Base-by-base conservation (phyloP, 129 eudicot species). In the Artemisia argyi region DNA sequence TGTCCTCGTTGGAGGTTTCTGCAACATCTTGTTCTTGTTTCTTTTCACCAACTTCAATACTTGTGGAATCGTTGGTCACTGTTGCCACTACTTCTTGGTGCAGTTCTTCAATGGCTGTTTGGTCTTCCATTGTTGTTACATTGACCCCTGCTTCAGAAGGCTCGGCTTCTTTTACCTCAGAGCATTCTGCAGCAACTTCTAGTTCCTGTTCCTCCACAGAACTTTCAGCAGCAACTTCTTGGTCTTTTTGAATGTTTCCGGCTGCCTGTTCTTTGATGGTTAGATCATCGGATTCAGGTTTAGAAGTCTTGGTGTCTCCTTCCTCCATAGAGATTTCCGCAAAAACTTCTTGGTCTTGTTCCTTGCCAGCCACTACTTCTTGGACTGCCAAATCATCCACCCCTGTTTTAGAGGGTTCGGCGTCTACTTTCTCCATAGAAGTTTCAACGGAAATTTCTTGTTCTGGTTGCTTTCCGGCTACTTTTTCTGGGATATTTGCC, bases 221-320 rank as follows among this genome's bases (percentile, higher is more conserved):
- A 52, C 17, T 15, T 15, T 0, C 46, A 0, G 3, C 60, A 19
- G 12, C 32, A 48, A 15, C 11, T 14, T 18, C 18, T 22, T 52
- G 44, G 22, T 49, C 59, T 20, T 12, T 28, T 18, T 4, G 18
- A 1, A 52, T 17, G 12, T 11, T 19, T 30, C 46, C 46, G 24
- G 24, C 19, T 56, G 0, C 19, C 8, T 16, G 61, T n/a, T 18
- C 12, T 3, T 14, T 56, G 61, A 14, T n/a, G 4, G 61, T 67
- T 11, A 22, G 20, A 20, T 67, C 72, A 5, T 19, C 72, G 6
- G 51, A 2, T n/a, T 8, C 19, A n/a, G 53, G 20, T 47, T 46
- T 53, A 67, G 72, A 67, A 15, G 72, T 58, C 14, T 54, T 28
- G 16, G 72, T 2, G 19, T 67, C 58, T 20, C 58, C 51, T 67